Percentiles rank a stretch among this genome's conserved stretches.
phyloP scores from a whole-genome alignment of 805 yeast species.

The Lipomyces japonicus region DNA sequence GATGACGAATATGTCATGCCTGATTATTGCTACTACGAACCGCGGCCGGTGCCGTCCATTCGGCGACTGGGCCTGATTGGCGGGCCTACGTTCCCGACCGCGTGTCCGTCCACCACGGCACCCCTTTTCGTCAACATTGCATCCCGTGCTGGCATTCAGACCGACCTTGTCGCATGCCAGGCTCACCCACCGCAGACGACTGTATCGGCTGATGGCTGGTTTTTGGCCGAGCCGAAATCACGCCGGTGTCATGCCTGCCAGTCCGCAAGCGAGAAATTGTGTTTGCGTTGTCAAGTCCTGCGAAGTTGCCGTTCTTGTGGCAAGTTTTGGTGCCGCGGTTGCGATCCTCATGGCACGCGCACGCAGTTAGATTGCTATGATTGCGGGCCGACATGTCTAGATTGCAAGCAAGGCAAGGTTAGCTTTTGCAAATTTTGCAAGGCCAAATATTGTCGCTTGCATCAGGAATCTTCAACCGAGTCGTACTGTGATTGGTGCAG shows the following conservation, averaged over 20 bases:
- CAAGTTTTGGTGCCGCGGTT: slow-evolving; percentile 22
- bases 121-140: slow-evolving; percentile 13
- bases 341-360: slow-evolving; percentile 17
- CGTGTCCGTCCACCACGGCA: slow-evolving; percentile 15
- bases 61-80: slow-evolving; percentile 15
- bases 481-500: slow-evolving; percentile 28
- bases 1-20: slow-evolving; percentile 4
- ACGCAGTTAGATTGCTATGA: slow-evolving; percentile 26
- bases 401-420: slow-evolving; percentile 17
- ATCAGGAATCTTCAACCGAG: slow-evolving; percentile 26
- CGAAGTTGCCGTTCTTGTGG: slow-evolving; percentile 23
- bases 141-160: slow-evolving; percentile 17
- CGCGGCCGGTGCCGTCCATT: slow-evolving; percentile 11
- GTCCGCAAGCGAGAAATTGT: slow-evolving; percentile 6
- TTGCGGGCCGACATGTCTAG: slow-evolving; percentile 28
- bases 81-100: slow-evolving; percentile 25
- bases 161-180: slow-evolving; percentile 22
- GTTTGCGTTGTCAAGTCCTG: slow-evolving; percentile 17
- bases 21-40: slow-evolving; percentile 6
- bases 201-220: slow-evolving; percentile 17
- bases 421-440: slow-evolving; percentile 25
- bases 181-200: slow-evolving; percentile 5
- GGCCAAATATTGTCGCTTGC: slow-evolving; percentile 25
- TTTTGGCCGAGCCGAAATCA: slow-evolving; percentile 13
- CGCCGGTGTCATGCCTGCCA: slow-evolving; percentile 14